Base-by-base conservation (phyloP, 2,329 filamentous ascomycete species). In the Paracamarosporium sp. region DNA sequence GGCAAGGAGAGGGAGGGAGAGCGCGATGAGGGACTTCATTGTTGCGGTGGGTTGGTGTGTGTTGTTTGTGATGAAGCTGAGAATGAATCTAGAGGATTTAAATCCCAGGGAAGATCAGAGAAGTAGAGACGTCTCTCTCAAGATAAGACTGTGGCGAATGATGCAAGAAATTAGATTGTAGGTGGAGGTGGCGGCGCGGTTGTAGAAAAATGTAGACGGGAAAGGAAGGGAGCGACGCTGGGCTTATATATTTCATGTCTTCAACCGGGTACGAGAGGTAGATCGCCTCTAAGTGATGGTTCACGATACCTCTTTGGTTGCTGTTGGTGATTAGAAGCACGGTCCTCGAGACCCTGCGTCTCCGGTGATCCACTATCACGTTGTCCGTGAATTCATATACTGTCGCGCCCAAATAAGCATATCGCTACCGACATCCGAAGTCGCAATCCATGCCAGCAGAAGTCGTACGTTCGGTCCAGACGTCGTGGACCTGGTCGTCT, bases 1-100 rank as follows among this genome's bases (percentile, higher is more conserved):
- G 22, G 70, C 66, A 15, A 68, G 27, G n/a, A 66, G 53, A n/a
- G 60, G 46, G 12, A 62, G 59, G 35, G 67, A 67, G 35, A 74
- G 61, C 56, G 64, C 64, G 43, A 74, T 33, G 12, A 45, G 4
- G 20, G 60, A 65, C 60, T 71, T 73, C 71, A 73, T 73, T 38
- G 36, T 65, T 40, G 33, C 17, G 13, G 15, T 40, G 20, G 35
- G 13, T 41, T 50, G 35, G 36, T 15, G 43, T n/a, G 47, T 58
- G n/a, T 24, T 22, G 25, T 40, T 31, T n/a, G 12, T 8, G 20
- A 12, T 40, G 31, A 25, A 9, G 25, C 8, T 2, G 11, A 41
- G n/a, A 40, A 12, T 41, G 27, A 38, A 28, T 41, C 20, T 30
- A 47, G n/a, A 51, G 51, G 48, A 48, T 47, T n/a, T 13, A 17